A percentile compares a stretch with the other conserved stretches of the same genome.
Conservation (phyloP, 2,329 filamentous ascomycete genomes). For the Lomentospora prolificans region DNA sequence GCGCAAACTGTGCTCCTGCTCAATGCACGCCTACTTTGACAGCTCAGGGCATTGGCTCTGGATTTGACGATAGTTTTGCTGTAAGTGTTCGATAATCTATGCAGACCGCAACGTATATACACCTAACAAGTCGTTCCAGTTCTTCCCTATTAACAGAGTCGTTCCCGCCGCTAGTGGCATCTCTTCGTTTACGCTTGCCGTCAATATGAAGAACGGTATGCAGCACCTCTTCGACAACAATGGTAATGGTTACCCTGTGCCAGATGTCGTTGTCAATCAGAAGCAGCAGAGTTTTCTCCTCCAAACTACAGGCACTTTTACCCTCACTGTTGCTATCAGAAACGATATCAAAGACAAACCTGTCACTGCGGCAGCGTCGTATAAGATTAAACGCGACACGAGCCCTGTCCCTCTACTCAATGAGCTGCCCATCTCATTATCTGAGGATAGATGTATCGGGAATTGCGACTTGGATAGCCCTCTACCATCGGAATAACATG, state of each 20-base stretch:
- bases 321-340: constrained; percentile 36
- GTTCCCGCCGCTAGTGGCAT: constrained; percentile 51
- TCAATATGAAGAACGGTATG: constrained; percentile 38
- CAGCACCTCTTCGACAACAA: constrained; percentile 44
- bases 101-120: background rate
- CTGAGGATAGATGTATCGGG: constrained; percentile 33
- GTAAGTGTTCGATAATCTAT: constrained; percentile 5
- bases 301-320: constrained; percentile 30
- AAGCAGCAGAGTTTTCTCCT: constrained; percentile 46
- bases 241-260: constrained; percentile 41
- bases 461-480: constrained; percentile 25
- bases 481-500: background rate
- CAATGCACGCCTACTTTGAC: constrained; percentile 35
- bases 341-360: constrained; percentile 34
- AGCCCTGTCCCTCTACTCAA: constrained; percentile 31
- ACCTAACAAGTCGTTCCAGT: constrained; percentile 15
- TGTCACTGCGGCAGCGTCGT: constrained; percentile 31
- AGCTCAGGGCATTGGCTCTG: constrained; percentile 37
- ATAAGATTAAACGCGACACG: constrained; percentile 27
- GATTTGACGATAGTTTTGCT: constrained; percentile 51
- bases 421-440: constrained; percentile 27
- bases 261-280: constrained; percentile 46
- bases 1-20: constrained; percentile 28
- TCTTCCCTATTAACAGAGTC: constrained; percentile 36
- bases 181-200: constrained; percentile 46